A percentile compares a stretch with the other conserved stretches of the same genome.
phyloP scores from a whole-genome alignment of 768 basidiomycete species.

The Agaricus blazei region DNA sequence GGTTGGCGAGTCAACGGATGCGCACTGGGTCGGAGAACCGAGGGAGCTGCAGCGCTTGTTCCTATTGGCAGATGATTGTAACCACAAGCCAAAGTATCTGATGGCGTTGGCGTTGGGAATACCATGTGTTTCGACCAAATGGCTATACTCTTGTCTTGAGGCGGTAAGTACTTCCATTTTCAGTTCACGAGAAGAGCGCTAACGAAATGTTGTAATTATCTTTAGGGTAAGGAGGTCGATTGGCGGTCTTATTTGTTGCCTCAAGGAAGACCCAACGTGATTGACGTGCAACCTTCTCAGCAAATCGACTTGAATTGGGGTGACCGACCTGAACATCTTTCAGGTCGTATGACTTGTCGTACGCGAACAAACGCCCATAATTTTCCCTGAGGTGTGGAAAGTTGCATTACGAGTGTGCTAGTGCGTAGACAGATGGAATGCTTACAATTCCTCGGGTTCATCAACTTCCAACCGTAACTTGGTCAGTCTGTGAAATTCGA shows the following conservation, averaged over 20 bases:
- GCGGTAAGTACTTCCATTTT: conserved; percentile 19
- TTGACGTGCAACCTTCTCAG: conserved; percentile 35
- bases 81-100: conserved; percentile 75
- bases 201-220: neutral
- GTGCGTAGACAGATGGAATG: conserved; percentile 12
- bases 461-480: conserved; percentile 95
- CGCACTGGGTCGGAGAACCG: conserved; percentile 35
- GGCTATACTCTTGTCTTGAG: conserved; percentile 39
- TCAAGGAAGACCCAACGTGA: conserved; percentile 47
- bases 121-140: conserved; percentile 66
- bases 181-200: neutral
- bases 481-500: conserved; percentile 88
- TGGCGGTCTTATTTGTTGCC: conserved; percentile 61
- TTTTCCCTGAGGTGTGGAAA: conserved; percentile 47
- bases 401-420: conserved; percentile 8
- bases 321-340: conserved; percentile 43
- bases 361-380: conserved; percentile 87
- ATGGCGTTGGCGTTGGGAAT: conserved; percentile 82
- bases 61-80: conserved; percentile 59
- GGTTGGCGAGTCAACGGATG: conserved; percentile 43
- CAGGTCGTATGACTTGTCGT: conserved; percentile 88
- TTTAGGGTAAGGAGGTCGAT: conserved; percentile 35
- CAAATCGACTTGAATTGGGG: conserved; percentile 47
- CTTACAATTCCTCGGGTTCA: conserved; percentile 85
- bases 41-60: conserved; percentile 50